Conservation (phyloP, 140 eudicot species). For the Bidens hawaiensis region DNA sequence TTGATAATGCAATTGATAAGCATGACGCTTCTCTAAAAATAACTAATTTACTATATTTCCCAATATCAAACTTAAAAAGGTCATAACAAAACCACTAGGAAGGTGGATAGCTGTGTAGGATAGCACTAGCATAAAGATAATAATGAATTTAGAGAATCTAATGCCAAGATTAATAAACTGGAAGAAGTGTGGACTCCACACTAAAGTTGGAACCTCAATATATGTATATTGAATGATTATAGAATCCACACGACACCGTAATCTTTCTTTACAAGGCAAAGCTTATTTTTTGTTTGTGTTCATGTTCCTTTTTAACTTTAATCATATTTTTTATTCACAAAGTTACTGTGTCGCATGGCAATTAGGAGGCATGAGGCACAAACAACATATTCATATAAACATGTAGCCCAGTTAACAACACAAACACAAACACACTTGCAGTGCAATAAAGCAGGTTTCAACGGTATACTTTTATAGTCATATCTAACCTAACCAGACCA, state of each 20-base stretch:
- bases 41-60: conserved; percentile 3
- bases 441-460: background rate
- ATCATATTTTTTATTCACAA: background rate
- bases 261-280: background rate
- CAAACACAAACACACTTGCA: background rate
- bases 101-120: conserved; percentile 38
- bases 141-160: conserved; percentile 17
- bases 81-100: conserved; percentile 3
- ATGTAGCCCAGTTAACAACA: background rate
- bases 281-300: background rate
- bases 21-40: background rate
- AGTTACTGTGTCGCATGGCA: background rate
- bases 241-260: conserved; percentile 23
- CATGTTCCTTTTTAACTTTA: background rate
- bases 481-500: background rate
- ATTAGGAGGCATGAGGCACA: background rate
- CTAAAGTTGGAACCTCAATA: conserved; percentile 21
- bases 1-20: background rate
- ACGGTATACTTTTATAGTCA: background rate
- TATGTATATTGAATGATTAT: conserved; percentile 13
- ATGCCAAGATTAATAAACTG: conserved; percentile 7
- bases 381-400: background rate
- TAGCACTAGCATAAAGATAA: conserved; percentile 25
- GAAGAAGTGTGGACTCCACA: conserved; percentile 43
- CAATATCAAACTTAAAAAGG: conserved; percentile 2